Evolutionary conservation across 2,329 filamentous ascomycete genomes (phyloP), one percentile per base, ranked within the genome.

Genomic region (Aspergillus transmontanensis): DNA sequence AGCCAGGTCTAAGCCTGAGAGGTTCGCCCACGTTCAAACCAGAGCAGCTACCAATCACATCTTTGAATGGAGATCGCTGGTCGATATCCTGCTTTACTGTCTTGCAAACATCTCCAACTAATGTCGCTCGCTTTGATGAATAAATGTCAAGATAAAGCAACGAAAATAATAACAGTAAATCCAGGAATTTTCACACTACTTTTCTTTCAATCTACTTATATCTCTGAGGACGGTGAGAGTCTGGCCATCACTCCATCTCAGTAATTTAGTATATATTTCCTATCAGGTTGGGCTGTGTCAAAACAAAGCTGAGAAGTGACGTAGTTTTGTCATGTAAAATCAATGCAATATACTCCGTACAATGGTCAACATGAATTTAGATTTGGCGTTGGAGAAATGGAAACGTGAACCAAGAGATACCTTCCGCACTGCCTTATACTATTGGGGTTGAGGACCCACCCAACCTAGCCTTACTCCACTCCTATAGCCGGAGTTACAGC

Each of bases 381-480:
- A 46, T 11, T 23, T 12, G 43, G 21, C 4, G 43, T 46, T 46
- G 43, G 21, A 9, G 45, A 3, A 48, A 46, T 2, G 11, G 23
- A 26, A 48, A 26, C 5, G 4, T 48, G 45, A 26, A 26, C 23
- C 23, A 26, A 48, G 23, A 28, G 14, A 28, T 16, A 48, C 39
- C 14, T 36, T 16, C 34, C 34, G 34, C 14, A 16, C 14, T 36
- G 34, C 34, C 14, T 26, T 51, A 51, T 21, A 28, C 26, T 28
- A 19, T 32, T 23, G n/a, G n/a, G 48, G 28, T 10, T n/a, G 26
- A 19, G 16, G 46, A 50, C 26, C 46, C 46, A 50, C 46, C 43
- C 43, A 51, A n/a, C 48, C 50, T 54, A 28, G 51, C n/a, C 32
- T 39, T 55, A 36, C 51, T 55, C 51, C 51, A 55, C 51, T 19